Conservation (phyloP, 352 stramenopile genomes). For the Pseudoperonospora humuli region DNA sequence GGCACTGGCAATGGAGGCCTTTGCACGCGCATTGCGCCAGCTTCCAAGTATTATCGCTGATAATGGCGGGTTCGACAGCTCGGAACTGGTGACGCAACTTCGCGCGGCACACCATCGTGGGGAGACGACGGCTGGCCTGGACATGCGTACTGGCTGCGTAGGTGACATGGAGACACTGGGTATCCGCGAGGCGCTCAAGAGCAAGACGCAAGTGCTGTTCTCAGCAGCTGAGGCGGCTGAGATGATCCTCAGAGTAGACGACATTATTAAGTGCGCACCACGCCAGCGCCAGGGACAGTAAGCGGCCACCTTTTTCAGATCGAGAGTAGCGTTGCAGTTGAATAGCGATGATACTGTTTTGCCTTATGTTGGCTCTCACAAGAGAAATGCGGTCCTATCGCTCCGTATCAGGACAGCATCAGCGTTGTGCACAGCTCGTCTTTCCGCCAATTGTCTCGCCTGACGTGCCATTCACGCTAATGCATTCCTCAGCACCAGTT, state of each 20-base stretch:
- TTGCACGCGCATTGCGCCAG: conserved; percentile 93
- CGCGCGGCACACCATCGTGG: conserved; percentile 90
- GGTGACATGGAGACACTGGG: conserved; percentile 96
- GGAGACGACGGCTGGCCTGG: conserved; percentile 90
- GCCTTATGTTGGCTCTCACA: too few relatives aligned
- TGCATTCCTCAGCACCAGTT: too few relatives aligned
- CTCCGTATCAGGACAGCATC: too few relatives aligned
- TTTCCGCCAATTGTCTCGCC: too few relatives aligned
- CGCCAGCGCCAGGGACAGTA: conserved; percentile 58
- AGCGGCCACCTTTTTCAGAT: conserved; percentile 11
- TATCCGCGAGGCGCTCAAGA: conserved; percentile 94
- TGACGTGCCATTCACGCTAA: too few relatives aligned
- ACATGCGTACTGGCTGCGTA: conserved; percentile 95
- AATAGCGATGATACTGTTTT: conserved; percentile 4
- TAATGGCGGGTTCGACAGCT: conserved; percentile 98
- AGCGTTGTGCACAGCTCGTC: too few relatives aligned
- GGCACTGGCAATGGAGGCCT: conserved; percentile 97
- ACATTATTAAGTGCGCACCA: conserved; percentile 95
- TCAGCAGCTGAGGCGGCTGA: conserved; percentile 97
- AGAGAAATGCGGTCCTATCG: too few relatives aligned
- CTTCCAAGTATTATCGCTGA: conserved; percentile 98
- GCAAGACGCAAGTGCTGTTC: conserved; percentile 96
- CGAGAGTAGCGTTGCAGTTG: not conserved
- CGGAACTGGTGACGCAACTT: conserved; percentile 96
- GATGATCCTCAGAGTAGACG: conserved; percentile 99